Conservation (phyloP, 1,284 basidiomycete species). For the Pholiota adiposa region DNA sequence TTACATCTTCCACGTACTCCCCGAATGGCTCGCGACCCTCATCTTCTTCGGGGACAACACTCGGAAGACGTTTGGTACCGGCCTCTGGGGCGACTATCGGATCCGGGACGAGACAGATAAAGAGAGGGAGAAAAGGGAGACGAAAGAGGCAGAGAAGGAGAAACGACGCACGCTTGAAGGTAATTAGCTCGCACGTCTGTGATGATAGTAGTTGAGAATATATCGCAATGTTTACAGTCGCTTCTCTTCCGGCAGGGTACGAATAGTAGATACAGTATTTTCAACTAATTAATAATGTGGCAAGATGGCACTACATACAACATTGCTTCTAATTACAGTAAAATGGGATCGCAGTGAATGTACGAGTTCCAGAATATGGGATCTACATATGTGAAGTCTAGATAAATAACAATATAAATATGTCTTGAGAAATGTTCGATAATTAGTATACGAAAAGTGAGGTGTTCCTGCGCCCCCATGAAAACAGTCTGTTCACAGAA, state of each 20-base stretch:
- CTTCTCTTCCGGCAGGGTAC: too few species aligned
- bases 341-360: too few species aligned
- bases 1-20: conserved; percentile 48
- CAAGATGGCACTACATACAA: too few species aligned
- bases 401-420: background rate
- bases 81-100: conserved; percentile 35
- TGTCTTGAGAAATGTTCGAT: background rate
- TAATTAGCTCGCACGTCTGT: background rate
- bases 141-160: conserved; percentile 11
- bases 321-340: too few species aligned
- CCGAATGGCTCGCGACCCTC: conserved; percentile 42
- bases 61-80: conserved; percentile 42
- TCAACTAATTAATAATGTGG: too few species aligned
- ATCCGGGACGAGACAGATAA: conserved; percentile 32
- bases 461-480: background rate
- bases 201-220: background rate
- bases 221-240: too few species aligned
- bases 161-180: background rate
- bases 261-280: too few species aligned
- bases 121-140: conserved; percentile 26
- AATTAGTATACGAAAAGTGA: background rate
- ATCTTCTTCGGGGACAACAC: conserved; percentile 39
- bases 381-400: too few species aligned
- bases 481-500: background rate
- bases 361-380: too few species aligned